Evolutionary conservation across 2,329 filamentous ascomycete genomes (phyloP), one percentile per base, ranked within the genome.

Genomic region (Zymoseptoria ardabiliae): DNA sequence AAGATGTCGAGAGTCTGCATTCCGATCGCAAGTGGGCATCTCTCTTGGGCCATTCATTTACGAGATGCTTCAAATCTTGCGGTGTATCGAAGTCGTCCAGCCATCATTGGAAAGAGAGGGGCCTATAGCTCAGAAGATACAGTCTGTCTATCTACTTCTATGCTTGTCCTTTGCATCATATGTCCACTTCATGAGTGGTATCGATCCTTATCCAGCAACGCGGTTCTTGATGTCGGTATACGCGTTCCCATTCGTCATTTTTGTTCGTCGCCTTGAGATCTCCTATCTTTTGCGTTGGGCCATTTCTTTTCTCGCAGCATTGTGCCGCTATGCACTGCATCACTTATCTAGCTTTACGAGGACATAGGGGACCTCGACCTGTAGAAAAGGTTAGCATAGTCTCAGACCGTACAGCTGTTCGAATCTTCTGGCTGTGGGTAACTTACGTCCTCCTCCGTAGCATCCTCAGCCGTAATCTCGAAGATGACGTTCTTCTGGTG

Each of bases 401-500:
- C 5, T 25, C 23, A 23, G 22, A 23, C 22, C 3, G 22, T 5
- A 23, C 3, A 23, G 22, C 2, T 23, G 3, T 23, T 23, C 22
- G 22, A 23, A 5, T 7, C 23, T 7, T 25, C 5, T 25, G 23
- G 1, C 3, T 25, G 1, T 25, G 23, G 23, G 5, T 25, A 1
- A 25, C 23, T 4, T 25, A 25, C 93, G 73, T 99, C 94, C 77
- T 97, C 91, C 64, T 89, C 93, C 3, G 85, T 87, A 71, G 85
- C 79, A 71, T 97, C 94, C 73, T 97, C 93, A 0, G 89, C 90
- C 6, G 94, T 95, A 66, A 97, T 89, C 79, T 97, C 94, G 71
- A 97, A 95, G 68, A 97, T 97, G 63, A 97, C 85, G 70, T 96
- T 93, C 81, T 89, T 94, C 78, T 96, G 91, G 73, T 97, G 93